Conservation (phyloP, 108 stramenopile genomes). For the Discostella pseudostelligera region DNA sequence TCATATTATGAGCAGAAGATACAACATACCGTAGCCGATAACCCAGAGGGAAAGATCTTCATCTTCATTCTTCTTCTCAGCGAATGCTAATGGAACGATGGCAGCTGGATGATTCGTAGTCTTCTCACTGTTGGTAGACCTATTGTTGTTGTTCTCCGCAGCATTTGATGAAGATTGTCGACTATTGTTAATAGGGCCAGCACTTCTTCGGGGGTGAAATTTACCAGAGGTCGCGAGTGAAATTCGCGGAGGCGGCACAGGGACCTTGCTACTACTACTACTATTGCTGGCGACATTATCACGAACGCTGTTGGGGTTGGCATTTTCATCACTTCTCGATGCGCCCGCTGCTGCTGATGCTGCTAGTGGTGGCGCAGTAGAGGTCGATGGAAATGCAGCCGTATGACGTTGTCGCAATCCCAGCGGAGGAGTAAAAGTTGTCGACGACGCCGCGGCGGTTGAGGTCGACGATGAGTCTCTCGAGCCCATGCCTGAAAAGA, state of each 20-base stretch:
- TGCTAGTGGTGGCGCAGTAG: background rate
- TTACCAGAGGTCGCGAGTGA: slow-evolving; percentile 6
- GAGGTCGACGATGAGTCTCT: background rate
- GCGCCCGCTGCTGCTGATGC: background rate
- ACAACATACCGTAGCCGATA: slow-evolving; percentile 17
- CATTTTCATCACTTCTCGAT: slow-evolving; percentile 17
- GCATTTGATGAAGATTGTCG: background rate
- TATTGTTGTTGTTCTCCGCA: background rate
- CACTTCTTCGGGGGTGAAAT: background rate
- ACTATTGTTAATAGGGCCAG: background rate
- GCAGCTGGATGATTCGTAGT: too few species aligned
- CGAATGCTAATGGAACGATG: background rate
- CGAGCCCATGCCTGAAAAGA: background rate
- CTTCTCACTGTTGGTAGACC: background rate
- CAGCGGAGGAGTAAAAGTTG: background rate
- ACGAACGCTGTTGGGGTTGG: background rate
- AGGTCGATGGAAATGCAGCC: background rate
- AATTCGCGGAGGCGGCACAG: background rate
- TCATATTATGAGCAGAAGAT: background rate
- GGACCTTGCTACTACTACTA: background rate
- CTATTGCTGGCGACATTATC: background rate
- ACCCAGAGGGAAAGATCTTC: slow-evolving; percentile 32
- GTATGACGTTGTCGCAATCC: slow-evolving; percentile 9
- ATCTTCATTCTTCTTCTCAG: background rate
- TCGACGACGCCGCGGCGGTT: background rate